phyloP scores from a whole-genome alignment of 2,329 filamentous ascomycete species.

The Hymenoscyphus scutula region DNA sequence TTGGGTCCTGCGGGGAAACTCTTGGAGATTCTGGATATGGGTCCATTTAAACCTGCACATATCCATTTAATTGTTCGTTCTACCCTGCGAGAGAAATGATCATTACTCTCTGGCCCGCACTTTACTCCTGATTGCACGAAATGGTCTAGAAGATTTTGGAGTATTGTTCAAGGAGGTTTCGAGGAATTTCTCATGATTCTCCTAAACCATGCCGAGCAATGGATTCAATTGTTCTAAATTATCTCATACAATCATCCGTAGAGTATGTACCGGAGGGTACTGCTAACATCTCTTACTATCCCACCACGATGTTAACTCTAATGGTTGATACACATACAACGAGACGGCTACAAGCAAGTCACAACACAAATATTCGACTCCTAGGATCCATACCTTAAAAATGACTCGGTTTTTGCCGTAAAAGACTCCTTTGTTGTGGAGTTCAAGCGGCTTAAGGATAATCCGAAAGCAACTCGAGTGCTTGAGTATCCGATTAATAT shows the following conservation, averaged over 20 bases:
- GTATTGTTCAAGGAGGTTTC: too few species aligned
- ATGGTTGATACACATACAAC: conserved; percentile 19
- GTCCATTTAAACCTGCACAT: conserved; percentile 61
- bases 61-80: conserved; percentile 57
- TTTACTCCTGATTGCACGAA: too few species aligned
- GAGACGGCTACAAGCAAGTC: conserved; percentile 57
- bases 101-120: too few species aligned
- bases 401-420: conserved; percentile 52
- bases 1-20: conserved; percentile 56
- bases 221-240: too few species aligned
- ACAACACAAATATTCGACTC: conserved; percentile 77
- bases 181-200: too few species aligned
- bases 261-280: background rate
- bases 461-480: conserved; percentile 36
- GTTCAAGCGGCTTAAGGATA: conserved; percentile 46
- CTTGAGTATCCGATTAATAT: conserved; percentile 33
- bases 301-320: background rate
- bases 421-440: conserved; percentile 52
- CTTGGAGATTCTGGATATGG: conserved; percentile 56
- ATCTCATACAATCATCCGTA: too few species aligned
- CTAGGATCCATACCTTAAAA: conserved; percentile 60
- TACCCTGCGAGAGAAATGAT: too few species aligned
- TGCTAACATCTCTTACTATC: background rate
- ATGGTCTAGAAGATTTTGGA: too few species aligned
- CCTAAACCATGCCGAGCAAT: too few species aligned